Base-by-base conservation (phyloP, 2,329 filamentous ascomycete genomes). In the Xylaria sp. region DNA sequence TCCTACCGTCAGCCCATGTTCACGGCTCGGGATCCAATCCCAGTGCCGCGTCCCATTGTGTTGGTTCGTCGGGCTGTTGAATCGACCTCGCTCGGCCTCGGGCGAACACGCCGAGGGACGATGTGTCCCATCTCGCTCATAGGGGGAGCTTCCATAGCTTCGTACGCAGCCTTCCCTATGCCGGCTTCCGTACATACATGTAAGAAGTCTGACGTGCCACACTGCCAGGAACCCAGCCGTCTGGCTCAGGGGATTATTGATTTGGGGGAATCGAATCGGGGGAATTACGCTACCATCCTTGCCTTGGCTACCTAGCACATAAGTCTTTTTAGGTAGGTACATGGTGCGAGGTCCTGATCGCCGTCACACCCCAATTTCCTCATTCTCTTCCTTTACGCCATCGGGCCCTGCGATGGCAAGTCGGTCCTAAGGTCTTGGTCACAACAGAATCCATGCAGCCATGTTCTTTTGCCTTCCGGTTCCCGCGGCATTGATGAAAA, bases 181-280 rank as follows among this genome's bases (percentile, higher is more conserved):
- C 40, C 37, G 39, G 24, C 19, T 44, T 49, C 49, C 39, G 24
- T n/a, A n/a, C n/a, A n/a, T n/a, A n/a, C n/a, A n/a, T n/a, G n/a
- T n/a, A n/a, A n/a, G n/a, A n/a, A n/a, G n/a, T n/a, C n/a, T 51
- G 29, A 42, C 48, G 52, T 39, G 19, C 49, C 50, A 56, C 56
- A 29, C 56, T 54, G 42, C 26, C 24, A 51, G 34, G 39, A 48
- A 42, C 52, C 58, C 55, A 42, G 43, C 48, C 34, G 52, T 41
- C 41, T 61, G 56, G 58, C 50, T 54, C 50, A 51, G 43, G 38
- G 24, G 39, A 29, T 17, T 57, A 17, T 41, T 43, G 41, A 44
- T 48, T 16, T 19, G 16, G 19, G 20, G 40, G 40, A 13, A 19
- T 18, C 7, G 9, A 5, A 16, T 42, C 52, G 38, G 39, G 42